A percentile compares a stretch with the other conserved stretches of the same genome.
phyloP scores from a whole-genome alignment of 495 filamentous ascomycete species.

The Lepidopterella palustris region DNA sequence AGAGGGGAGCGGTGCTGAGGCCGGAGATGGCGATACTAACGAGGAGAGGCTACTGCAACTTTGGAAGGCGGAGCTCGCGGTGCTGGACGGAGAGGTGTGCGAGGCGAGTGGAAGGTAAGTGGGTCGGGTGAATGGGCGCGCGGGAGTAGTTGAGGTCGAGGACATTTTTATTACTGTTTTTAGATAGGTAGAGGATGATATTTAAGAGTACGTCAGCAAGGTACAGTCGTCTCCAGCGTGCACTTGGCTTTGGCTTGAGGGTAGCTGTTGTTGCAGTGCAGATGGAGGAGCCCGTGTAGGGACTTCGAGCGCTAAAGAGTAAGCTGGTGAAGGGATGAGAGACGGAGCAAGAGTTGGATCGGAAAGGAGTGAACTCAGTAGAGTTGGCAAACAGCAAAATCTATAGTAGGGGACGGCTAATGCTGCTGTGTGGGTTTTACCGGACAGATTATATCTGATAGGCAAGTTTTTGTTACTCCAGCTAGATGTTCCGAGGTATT shows the following conservation, averaged over 20 bases:
- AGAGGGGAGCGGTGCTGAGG: conserved; percentile 34
- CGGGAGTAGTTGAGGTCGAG: conserved; percentile 4
- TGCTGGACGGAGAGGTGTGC: neutral
- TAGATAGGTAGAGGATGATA: neutral
- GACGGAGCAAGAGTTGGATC: too few relatives aligned
- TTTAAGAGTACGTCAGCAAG: neutral
- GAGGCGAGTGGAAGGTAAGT: conserved; percentile 16
- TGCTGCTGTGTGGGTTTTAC: too few relatives aligned
- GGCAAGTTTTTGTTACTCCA: too few relatives aligned
- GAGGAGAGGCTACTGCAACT: conserved; percentile 32
- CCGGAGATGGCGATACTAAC: conserved; percentile 20
- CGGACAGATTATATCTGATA: too few relatives aligned
- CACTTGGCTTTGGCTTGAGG: neutral
- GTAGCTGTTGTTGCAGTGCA: too few relatives aligned
- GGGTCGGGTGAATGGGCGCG: conserved; percentile 14
- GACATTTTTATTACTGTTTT: conserved; percentile 11
- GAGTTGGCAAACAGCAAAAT: too few relatives aligned
- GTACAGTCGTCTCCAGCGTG: neutral
- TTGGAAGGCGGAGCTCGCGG: conserved; percentile 29
- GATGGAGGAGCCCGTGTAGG: too few relatives aligned
- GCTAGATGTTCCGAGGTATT: too few relatives aligned
- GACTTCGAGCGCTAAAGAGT: too few relatives aligned
- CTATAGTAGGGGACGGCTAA: too few relatives aligned
- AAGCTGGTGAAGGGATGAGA: too few relatives aligned
- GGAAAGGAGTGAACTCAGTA: too few relatives aligned